Conservation (phyloP, 768 basidiomycete genomes). For the Leucocoprinus sp. region DNA sequence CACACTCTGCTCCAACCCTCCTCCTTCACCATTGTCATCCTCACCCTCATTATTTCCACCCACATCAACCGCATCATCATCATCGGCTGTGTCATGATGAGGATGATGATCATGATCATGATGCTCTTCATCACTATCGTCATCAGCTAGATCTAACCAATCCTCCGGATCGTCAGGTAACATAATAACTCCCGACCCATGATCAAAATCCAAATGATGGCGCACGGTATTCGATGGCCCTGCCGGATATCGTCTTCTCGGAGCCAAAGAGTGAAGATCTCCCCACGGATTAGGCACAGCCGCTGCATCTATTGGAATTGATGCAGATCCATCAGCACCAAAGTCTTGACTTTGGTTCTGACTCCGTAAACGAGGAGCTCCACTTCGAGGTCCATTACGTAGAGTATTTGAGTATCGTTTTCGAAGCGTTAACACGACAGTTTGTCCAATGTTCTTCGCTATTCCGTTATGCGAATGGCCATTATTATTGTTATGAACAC, state of each 20-base stretch:
- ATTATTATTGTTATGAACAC: slow-evolving; percentile 24
- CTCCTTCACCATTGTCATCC: slow-evolving; percentile 3
- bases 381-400: slow-evolving; percentile 9
- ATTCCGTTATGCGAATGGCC: no score
- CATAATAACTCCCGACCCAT: slow-evolving; percentile 82
- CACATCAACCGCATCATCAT: background rate
- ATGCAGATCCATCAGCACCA: no score
- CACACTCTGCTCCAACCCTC: slow-evolving; percentile 20
- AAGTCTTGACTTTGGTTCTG: background rate
- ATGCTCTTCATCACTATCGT: slow-evolving; percentile 13
- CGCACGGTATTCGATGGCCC: slow-evolving; percentile 21
- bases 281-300: slow-evolving; percentile 51
- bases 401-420: slow-evolving; percentile 49
- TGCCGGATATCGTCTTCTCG: slow-evolving; percentile 13
- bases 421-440: slow-evolving; percentile 76
- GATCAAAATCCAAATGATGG: slow-evolving; percentile 77
- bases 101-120: background rate
- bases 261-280: slow-evolving; percentile 26
- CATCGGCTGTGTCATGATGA: slow-evolving; percentile 33
- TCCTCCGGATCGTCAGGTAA: slow-evolving; percentile 66
- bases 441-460: slow-evolving; percentile 35
- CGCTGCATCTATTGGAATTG: slow-evolving; percentile 17
- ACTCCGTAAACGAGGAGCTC: background rate
- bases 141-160: slow-evolving; percentile 50
- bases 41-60: background rate